These are phyloP conservation scores for Kickxella alabastrina DNA, from an alignment of 192 early-diverging fungal genomes.

Conservation along the genomic window DNA sequence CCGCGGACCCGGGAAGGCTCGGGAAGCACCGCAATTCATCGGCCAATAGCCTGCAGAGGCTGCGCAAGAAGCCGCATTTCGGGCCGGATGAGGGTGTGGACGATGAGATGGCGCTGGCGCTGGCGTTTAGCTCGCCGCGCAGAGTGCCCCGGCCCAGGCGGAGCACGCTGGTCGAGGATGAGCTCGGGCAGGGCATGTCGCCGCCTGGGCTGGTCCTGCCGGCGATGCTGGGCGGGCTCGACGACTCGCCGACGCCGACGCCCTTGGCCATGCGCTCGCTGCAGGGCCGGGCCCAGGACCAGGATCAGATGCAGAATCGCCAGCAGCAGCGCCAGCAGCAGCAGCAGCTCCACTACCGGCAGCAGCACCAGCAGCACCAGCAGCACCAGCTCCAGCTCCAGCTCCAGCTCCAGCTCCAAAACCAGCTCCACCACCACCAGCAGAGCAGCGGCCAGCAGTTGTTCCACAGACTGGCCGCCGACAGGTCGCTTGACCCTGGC, in stretches of 20 bases:
- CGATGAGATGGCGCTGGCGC: slow-evolving; percentile 11
- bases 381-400: too few species aligned
- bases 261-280: too few species aligned
- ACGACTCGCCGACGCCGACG: too few species aligned
- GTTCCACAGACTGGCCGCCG: slow-evolving; percentile 24
- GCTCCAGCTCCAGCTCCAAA: too few species aligned
- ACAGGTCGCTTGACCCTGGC: slow-evolving; percentile 13
- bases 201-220: slow-evolving; percentile 42
- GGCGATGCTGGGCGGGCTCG: neutral
- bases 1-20: slow-evolving; percentile 28
- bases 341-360: neutral
- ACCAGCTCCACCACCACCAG: too few species aligned
- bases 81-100: slow-evolving; percentile 10
- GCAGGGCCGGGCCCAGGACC: too few species aligned
- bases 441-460: too few species aligned
- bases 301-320: too few species aligned
- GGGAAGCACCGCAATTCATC: slow-evolving; percentile 51
- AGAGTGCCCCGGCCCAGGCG: slow-evolving; percentile 44
- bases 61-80: slow-evolving; percentile 47
- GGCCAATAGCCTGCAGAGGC: slow-evolving; percentile 36
- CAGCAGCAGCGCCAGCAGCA: neutral
- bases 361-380: neutral
- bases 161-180: slow-evolving; percentile 50
- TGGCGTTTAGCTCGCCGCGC: slow-evolving; percentile 39
- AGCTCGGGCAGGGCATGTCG: slow-evolving; percentile 10